Base-by-base conservation (phyloP, 305 asterid species). In the Salvia sclarea region DNA sequence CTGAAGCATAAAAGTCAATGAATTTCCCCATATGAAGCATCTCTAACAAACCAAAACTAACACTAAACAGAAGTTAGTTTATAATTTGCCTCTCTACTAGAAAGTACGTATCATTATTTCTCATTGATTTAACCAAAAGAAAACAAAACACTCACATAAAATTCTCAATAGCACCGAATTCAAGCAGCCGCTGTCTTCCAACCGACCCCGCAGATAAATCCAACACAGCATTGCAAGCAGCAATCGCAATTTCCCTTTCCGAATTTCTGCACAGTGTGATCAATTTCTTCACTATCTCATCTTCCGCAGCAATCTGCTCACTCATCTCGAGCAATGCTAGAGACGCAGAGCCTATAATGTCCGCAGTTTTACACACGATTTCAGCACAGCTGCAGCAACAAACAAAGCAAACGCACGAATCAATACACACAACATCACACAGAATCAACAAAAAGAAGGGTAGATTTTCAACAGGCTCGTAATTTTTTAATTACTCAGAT, bases 211-310 rank as follows among this genome's bases (percentile, higher is more conserved):
- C 81, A 8, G 91, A 79, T 66, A 91, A 81, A 80, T 91, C 97
- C 89, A 91, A 72, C 22, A 77, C 62, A n/a, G 91, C 86, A 78
- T 82, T 86, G 79, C 95, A 91, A 55, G 92, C 88, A 74, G 85
- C 92, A 72, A 69, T 45, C 38, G 82, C 79, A 35, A 76, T 79
- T 61, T 75, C 68, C 77, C 71, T 70, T 20, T 71, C 61, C 38
- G 81, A 71, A 66, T 81, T 79, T 53, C 61, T 61, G 14, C 84
- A 64, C 64, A 79, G 72, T 35, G 80, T 66, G 71, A 91, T 70
- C 79, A 91, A 73, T 50, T 83, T 83, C 76, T 70, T 78, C 59
- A 88, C 76, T 37, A 75, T 80, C 59, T 78, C 87, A 33, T 73
- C 85, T 41, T 88, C 95, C 59, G 56, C 30, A 41, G 88, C 83